A percentile compares a stretch with the other conserved stretches of the same genome.
phyloP scores from a whole-genome alignment of 129 eudicot genomes.

The Heracleum sosnowskyi region DNA sequence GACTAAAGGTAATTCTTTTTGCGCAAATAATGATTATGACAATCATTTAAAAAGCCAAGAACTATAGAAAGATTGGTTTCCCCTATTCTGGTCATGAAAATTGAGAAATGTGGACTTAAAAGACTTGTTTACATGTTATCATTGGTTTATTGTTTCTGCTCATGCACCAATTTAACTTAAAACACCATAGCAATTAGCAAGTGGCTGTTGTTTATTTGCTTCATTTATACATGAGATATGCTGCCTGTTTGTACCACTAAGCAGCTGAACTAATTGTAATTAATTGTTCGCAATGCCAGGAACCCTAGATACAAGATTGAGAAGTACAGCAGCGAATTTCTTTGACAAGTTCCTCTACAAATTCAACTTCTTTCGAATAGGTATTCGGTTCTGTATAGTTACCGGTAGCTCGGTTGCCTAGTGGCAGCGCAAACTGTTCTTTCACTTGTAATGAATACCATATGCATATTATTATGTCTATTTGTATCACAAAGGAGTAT shows the following conservation, averaged over 20 bases:
- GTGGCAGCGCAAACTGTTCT: neutral
- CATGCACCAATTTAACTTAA: neutral
- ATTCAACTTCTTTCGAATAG: neutral
- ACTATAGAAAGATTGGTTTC: neutral
- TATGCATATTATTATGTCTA: neutral
- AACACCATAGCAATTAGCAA: neutral
- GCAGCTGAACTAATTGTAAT: neutral
- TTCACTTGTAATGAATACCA: neutral
- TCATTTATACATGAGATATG: neutral
- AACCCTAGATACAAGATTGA: neutral
- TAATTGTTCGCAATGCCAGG: neutral
- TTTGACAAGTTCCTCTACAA: neutral
- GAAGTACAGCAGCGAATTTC: neutral
- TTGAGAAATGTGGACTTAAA: neutral
- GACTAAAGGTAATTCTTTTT: too few species aligned
- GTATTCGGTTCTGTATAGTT: neutral
- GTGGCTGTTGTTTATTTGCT: neutral
- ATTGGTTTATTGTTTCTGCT: neutral
- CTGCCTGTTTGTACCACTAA: neutral
- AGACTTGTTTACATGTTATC: neutral
- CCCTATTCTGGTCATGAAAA: neutral
- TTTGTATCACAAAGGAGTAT: neutral
- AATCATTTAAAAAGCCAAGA: neutral
- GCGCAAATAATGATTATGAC: too few species aligned
- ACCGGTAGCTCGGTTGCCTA: neutral